A percentile compares a stretch with the other conserved stretches of the same genome.
Conservation (phyloP, 805 yeast species). For the Lipomyces kockii region DNA sequence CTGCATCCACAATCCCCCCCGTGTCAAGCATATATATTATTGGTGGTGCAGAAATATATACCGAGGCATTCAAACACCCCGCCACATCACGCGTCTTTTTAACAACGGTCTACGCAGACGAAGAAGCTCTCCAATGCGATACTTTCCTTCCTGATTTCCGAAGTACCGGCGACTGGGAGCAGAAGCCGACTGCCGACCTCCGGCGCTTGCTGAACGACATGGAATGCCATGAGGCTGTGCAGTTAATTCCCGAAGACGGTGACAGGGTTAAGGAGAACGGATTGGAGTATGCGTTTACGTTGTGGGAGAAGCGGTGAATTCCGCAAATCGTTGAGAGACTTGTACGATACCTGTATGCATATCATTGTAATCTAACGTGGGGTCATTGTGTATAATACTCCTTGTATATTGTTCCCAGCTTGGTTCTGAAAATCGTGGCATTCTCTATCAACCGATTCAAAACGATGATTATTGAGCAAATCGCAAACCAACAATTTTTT, state of each 20-base stretch:
- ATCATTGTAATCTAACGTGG: neutral
- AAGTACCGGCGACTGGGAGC: slow-evolving; percentile 31
- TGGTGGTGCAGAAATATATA: slow-evolving; percentile 91
- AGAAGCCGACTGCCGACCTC: slow-evolving; percentile 12
- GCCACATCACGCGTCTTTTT: slow-evolving; percentile 52
- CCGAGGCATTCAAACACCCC: slow-evolving; percentile 58
- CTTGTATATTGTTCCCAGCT: too few relatives aligned
- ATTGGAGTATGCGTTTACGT: slow-evolving; percentile 60
- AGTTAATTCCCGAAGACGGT: slow-evolving; percentile 19
- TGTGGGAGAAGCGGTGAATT: slow-evolving; percentile 52
- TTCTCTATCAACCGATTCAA: too few relatives aligned
- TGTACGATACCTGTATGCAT: neutral
- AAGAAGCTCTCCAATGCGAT: slow-evolving; percentile 60
- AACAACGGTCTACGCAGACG: slow-evolving; percentile 27
- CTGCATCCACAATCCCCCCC: slow-evolving; percentile 16
- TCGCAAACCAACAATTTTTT: too few relatives aligned
- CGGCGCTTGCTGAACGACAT: slow-evolving; percentile 30
- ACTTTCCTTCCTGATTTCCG: slow-evolving; percentile 57
- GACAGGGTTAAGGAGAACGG: slow-evolving; percentile 49
- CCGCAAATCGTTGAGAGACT: neutral
- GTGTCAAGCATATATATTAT: slow-evolving; percentile 64
- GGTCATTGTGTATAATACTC: too few relatives aligned
- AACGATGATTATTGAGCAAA: too few relatives aligned
- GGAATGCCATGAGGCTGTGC: slow-evolving; percentile 36
- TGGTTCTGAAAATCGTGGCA: too few relatives aligned